These are phyloP conservation scores for Lolium rigidum DNA, from an alignment of 176 grass and related monocot genomes.

Conservation along the genomic window DNA sequence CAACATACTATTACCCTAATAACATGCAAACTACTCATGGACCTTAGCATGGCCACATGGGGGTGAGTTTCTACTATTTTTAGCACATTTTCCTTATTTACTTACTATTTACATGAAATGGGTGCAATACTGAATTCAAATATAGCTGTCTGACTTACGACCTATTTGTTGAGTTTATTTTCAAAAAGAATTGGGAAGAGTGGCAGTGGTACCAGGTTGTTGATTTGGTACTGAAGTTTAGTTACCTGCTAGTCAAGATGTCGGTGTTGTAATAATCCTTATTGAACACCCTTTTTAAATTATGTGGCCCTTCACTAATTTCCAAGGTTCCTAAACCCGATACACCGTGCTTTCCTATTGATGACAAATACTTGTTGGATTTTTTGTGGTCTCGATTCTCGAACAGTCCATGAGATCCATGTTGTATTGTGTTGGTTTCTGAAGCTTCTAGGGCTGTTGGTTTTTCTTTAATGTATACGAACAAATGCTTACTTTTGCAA, in stretches of 20 bases:
- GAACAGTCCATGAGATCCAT: too few species aligned
- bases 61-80: constrained; percentile 50
- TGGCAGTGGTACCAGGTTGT: constrained; percentile 5
- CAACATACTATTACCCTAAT: constrained; percentile 70
- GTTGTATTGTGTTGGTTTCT: too few species aligned
- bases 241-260: constrained; percentile 10
- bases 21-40: constrained; percentile 47
- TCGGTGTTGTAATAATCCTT: constrained; percentile 3
- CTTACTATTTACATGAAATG: constrained; percentile 11
- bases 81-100: neutral
- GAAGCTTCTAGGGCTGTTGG: too few species aligned
- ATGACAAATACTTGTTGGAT: too few species aligned
- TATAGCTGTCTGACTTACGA: constrained; percentile 4
- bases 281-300: neutral
- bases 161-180: neutral
- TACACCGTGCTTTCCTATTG: neutral
- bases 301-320: neutral
- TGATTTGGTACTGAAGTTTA: constrained; percentile 22
- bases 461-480: too few species aligned
- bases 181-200: neutral
- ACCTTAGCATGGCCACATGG: constrained; percentile 35
- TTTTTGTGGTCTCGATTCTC: too few species aligned
- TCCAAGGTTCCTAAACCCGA: neutral
- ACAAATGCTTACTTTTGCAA: too few species aligned
- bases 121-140: neutral